A percentile compares a stretch with the other conserved stretches of the same genome.
phyloP scores from a whole-genome alignment of 1,284 basidiomycete genomes.

The Puccinia coronata region DNA sequence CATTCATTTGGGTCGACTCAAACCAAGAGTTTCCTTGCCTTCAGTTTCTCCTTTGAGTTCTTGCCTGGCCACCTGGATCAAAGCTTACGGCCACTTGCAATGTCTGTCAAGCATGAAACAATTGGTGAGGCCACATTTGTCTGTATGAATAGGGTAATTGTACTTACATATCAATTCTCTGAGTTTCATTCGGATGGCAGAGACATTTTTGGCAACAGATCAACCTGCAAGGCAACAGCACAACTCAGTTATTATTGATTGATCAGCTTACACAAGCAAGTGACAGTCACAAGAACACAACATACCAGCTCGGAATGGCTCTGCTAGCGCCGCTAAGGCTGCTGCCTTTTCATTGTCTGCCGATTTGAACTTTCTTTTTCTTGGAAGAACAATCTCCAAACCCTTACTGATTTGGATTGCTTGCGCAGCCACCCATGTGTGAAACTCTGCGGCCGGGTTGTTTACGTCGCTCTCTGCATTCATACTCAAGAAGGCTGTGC shows the following conservation, averaged over 20 bases:
- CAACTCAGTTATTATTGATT: background rate
- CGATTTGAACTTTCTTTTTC: too few relatives aligned
- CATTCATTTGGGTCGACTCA: background rate
- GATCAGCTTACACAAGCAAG: too few relatives aligned
- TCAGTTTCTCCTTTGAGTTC: background rate
- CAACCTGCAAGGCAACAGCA: background rate
- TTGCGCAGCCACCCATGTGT: conserved; percentile 8
- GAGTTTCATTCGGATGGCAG: background rate
- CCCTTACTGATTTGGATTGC: background rate
- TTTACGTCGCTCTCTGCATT: background rate
- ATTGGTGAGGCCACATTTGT: too few relatives aligned
- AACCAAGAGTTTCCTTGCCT: background rate
- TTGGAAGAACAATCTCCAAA: background rate
- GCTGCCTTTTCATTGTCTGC: too few relatives aligned
- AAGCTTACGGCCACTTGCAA: background rate
- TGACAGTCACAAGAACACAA: too few relatives aligned
- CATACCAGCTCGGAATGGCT: too few relatives aligned
- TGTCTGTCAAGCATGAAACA: background rate
- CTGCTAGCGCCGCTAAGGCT: too few relatives aligned
- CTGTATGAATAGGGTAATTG: too few relatives aligned
- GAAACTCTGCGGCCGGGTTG: background rate
- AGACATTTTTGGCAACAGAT: background rate
- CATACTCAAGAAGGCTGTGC: background rate
- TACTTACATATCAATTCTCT: background rate
- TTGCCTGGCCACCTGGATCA: background rate